Evolutionary conservation across 805 yeast genomes (phyloP).

Genomic region (Hanseniaspora meyeri): DNA sequence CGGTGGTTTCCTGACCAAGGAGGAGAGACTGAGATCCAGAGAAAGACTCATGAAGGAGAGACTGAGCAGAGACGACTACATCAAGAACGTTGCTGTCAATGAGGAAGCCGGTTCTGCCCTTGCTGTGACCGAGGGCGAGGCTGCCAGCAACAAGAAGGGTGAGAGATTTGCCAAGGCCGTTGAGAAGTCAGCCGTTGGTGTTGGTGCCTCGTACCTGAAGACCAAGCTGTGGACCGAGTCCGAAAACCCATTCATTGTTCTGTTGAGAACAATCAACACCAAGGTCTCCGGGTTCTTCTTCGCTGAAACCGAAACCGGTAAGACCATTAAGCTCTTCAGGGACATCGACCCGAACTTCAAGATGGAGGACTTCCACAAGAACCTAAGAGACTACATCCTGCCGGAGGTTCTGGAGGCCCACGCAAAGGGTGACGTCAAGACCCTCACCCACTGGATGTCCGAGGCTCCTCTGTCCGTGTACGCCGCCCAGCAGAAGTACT

Average conservation of each 20-base stretch:
- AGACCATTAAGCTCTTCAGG: conserved; percentile 75
- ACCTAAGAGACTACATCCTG: conserved; percentile 79
- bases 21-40: conserved; percentile 59
- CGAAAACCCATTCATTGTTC: conserved; percentile 78
- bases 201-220: conserved; percentile 45
- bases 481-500: conserved; percentile 84
- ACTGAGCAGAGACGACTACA: conserved; percentile 14
- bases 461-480: conserved; percentile 96
- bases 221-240: conserved; percentile 76
- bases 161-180: conserved; percentile 39
- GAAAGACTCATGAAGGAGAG: conserved; percentile 54
- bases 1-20: conserved; percentile 85
- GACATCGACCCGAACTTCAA: conserved; percentile 83
- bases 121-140: conserved; percentile 72
- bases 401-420: conserved; percentile 95
- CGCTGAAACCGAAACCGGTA: conserved; percentile 92
- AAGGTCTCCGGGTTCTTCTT: conserved; percentile 70
- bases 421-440: conserved; percentile 75
- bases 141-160: conserved; percentile 51
- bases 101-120: conserved; percentile 73
- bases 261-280: conserved; percentile 66
- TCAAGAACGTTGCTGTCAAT: conserved; percentile 32
- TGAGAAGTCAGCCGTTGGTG: conserved; percentile 58
- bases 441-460: conserved; percentile 79
- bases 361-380: conserved; percentile 62